These are phyloP conservation scores for Euphorbia schlechtendalii DNA, from an alignment of 441 rosid species.

Conservation along the genomic window DNA sequence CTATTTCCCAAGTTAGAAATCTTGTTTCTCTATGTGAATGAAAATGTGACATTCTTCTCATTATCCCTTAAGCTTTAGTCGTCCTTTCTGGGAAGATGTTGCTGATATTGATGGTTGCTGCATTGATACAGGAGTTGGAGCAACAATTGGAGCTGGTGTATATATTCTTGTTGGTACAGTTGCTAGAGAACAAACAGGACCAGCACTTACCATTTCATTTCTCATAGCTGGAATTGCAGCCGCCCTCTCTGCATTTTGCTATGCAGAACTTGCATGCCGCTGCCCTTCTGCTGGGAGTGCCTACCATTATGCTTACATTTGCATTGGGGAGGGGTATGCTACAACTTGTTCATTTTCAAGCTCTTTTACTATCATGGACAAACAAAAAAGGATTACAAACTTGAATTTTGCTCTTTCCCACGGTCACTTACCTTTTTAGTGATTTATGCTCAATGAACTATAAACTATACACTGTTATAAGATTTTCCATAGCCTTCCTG, in stretches of 20 bases:
- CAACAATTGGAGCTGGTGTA: constrained; percentile 98
- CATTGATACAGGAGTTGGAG: constrained; percentile 69
- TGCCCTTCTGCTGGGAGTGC: constrained; percentile 99
- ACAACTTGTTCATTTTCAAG: no score
- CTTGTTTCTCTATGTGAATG: no score
- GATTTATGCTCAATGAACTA: not conserved
- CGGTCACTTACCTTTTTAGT: not conserved
- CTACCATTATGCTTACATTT: constrained; percentile 89
- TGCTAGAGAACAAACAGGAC: constrained; percentile 96
- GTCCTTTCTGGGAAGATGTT: no score
- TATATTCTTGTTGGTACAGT: constrained; percentile 98
- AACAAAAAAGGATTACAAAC: not conserved
- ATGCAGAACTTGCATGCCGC: constrained; percentile 90
- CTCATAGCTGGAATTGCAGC: constrained; percentile 94
- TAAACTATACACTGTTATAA: not conserved
- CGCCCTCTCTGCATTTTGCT: constrained; percentile 89
- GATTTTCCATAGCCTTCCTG: not conserved
- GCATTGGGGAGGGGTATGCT: constrained; percentile 89
- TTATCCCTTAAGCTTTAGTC: no score
- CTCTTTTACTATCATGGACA: no score
- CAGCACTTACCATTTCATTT: constrained; percentile 80
- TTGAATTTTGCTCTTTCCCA: not conserved
- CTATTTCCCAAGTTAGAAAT: not conserved
- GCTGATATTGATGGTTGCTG: no score
- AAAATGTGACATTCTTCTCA: no score